Percentiles rank a stretch among this genome's conserved stretches.
Conservation (phyloP, 164 flowering plant genomes). For the Brasenia schreberi region DNA sequence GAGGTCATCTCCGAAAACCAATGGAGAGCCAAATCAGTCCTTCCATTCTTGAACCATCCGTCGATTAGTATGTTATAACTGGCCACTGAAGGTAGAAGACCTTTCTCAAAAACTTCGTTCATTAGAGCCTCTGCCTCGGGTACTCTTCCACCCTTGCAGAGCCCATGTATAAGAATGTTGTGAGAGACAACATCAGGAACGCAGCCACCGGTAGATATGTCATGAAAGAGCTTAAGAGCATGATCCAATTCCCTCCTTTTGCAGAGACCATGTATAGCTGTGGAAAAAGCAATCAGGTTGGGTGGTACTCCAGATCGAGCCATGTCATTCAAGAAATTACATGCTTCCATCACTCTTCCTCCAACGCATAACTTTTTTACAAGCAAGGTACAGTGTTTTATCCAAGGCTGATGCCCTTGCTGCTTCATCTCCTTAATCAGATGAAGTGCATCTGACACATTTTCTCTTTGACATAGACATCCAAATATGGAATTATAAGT, state of each 20-base stretch:
- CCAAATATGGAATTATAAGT: constrained; percentile 59
- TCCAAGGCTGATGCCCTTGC: constrained; percentile 73
- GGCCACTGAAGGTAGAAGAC: constrained; percentile 61
- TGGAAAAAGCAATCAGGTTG: constrained; percentile 57
- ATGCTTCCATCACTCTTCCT: constrained; percentile 45
- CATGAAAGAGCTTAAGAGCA: constrained; percentile 45
- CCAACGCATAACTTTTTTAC: constrained; percentile 40
- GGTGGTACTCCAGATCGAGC: constrained; percentile 49
- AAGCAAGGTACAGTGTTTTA: constrained; percentile 51
- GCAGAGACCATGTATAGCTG: constrained; percentile 47
- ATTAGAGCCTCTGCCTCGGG: constrained; percentile 43
- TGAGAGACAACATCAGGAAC: constrained; percentile 72
- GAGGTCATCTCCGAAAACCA: constrained; percentile 42
- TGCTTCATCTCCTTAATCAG: constrained; percentile 48
- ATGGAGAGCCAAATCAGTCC: constrained; percentile 39
- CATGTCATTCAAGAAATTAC: constrained; percentile 47
- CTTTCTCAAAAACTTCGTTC: constrained; percentile 41
- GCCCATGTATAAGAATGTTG: constrained; percentile 57
- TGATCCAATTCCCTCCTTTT: constrained; percentile 32
- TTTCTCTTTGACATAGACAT: constrained; percentile 48
- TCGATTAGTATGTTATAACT: constrained; percentile 71
- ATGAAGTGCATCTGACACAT: constrained; percentile 39
- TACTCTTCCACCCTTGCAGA: constrained; percentile 48
- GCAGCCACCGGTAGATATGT: constrained; percentile 37
- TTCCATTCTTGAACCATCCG: constrained; percentile 63